A percentile compares a stretch with the other conserved stretches of the same genome.
phyloP scores from a whole-genome alignment of 441 rosid species.

The Pelargonium citronellum region DNA sequence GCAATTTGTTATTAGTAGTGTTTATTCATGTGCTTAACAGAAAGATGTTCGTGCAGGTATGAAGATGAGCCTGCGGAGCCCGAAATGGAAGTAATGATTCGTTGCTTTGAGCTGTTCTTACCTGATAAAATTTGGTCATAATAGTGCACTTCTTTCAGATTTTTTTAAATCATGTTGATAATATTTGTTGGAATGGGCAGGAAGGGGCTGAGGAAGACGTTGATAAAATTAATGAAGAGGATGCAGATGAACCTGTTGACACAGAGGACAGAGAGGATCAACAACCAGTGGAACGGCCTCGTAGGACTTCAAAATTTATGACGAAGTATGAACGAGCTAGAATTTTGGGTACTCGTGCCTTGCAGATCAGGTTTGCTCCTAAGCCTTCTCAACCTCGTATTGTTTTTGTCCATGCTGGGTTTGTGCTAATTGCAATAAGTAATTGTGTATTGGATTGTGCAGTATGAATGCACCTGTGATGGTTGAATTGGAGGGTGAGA shows the following conservation, averaged over 20 bases:
- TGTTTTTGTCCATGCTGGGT: constrained; percentile 1
- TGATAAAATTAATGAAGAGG: constrained; percentile 52
- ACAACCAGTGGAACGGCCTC: constrained; percentile 35
- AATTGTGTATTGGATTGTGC: constrained; percentile 19
- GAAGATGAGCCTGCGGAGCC: constrained; percentile 88
- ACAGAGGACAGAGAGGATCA: constrained; percentile 52
- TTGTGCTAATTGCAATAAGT: background rate
- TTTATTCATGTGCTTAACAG: background rate
- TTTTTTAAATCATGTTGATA: constrained; percentile 6
- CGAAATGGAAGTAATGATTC: constrained; percentile 56
- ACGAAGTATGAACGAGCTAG: constrained; percentile 79
- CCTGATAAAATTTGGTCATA: background rate
- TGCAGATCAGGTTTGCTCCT: constrained; percentile 54
- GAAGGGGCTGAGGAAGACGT: constrained; percentile 66
- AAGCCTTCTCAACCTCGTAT: background rate
- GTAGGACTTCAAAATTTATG: constrained; percentile 72
- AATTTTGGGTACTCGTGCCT: constrained; percentile 79
- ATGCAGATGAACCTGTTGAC: constrained; percentile 53
- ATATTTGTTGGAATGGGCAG: constrained; percentile 32
- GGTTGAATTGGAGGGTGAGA: constrained; percentile 93
- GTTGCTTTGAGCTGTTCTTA: background rate
- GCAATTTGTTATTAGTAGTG: background rate
- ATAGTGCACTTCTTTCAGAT: background rate
- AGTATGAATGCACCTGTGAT: constrained; percentile 98
- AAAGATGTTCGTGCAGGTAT: constrained; percentile 40